These are phyloP conservation scores for Corymbia calophylla DNA, from an alignment of 441 rosid genomes.

Conservation along the genomic window DNA sequence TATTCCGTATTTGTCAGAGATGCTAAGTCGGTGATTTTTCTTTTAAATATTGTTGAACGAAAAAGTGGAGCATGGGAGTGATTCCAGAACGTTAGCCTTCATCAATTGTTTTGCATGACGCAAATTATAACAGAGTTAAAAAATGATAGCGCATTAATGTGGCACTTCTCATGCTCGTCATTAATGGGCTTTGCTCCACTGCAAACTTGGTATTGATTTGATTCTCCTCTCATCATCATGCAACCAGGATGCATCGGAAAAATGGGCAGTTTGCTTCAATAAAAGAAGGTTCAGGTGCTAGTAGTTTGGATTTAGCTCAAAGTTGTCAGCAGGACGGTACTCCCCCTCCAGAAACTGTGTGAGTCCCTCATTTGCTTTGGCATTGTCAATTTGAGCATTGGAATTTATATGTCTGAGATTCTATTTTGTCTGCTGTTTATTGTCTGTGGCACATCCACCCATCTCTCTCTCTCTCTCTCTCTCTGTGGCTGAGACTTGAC, in stretches of 20 bases:
- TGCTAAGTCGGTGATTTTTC: neutral
- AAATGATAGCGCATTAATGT: neutral
- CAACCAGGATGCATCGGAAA: slow-evolving; percentile 67
- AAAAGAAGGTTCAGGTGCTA: slow-evolving; percentile 42
- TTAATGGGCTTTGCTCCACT: neutral
- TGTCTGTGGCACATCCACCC: neutral
- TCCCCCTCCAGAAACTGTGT: slow-evolving; percentile 49
- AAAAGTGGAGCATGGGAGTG: neutral
- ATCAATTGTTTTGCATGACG: neutral
- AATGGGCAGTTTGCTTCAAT: slow-evolving; percentile 75
- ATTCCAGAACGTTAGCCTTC: neutral
- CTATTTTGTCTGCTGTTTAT: neutral
- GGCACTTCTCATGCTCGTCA: neutral
- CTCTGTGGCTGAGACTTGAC: neutral
- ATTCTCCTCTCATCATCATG: neutral
- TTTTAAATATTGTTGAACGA: neutral
- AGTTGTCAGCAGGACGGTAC: slow-evolving; percentile 36
- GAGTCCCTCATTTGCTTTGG: slow-evolving; percentile 24
- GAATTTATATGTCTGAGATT: neutral
- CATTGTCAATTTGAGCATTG: neutral
- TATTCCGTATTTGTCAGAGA: neutral
- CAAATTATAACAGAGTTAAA: neutral
- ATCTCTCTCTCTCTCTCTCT: neutral
- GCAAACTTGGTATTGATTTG: neutral
- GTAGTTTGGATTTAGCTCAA: slow-evolving; percentile 41